Evolutionary conservation across 108 stramenopile genomes (phyloP).

Genomic region (Aurantiochytrium sp.): DNA sequence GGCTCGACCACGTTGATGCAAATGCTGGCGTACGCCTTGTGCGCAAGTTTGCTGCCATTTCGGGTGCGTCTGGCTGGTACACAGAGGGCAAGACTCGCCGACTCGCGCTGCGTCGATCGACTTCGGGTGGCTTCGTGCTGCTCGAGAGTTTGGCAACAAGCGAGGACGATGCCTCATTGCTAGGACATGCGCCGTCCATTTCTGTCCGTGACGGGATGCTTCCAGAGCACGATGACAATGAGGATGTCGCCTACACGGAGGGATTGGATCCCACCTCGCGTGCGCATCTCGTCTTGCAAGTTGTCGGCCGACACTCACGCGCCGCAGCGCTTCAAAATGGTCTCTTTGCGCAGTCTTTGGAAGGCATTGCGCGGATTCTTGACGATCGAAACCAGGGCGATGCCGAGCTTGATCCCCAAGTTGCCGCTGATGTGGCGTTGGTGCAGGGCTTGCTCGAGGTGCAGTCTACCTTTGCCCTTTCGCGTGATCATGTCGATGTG

Average conservation of each 20-base stretch:
- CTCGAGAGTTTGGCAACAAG: background rate
- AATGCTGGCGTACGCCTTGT: background rate
- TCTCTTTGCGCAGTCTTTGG: background rate
- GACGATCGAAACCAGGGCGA: background rate
- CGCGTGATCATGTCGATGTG: background rate
- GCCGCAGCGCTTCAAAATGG: background rate
- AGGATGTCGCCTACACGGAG: too few relatives aligned
- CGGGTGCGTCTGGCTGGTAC: background rate
- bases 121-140: background rate
- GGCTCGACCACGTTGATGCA: background rate
- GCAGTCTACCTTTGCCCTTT: background rate
- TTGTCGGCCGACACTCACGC: background rate
- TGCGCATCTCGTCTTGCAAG: background rate
- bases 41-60: background rate
- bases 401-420: background rate
- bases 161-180: too few relatives aligned
- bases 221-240: too few relatives aligned
- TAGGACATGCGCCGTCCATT: too few relatives aligned
- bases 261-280: background rate
- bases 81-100: background rate
- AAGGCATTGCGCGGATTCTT: background rate
- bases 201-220: too few relatives aligned
- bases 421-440: background rate
- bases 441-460: background rate
- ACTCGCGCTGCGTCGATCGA: background rate